Percentiles rank a stretch among this genome's conserved stretches.
Conservation (phyloP, 805 yeast species). For the Gaillardinia entomophila region DNA sequence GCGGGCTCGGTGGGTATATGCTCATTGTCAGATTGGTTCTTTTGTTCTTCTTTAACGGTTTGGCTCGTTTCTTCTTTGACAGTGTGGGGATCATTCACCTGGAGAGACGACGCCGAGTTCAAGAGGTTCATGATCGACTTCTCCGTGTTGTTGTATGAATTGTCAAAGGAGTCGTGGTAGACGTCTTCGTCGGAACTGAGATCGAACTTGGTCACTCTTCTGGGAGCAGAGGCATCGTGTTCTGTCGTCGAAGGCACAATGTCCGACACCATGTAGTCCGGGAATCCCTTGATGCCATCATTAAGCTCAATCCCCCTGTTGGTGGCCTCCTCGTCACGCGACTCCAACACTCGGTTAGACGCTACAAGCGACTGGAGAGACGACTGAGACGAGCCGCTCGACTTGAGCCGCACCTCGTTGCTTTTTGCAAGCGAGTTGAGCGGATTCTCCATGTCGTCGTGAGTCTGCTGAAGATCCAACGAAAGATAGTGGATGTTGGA, state of each 20-base stretch:
- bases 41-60: too few relatives aligned
- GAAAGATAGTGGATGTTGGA: constrained; percentile 32
- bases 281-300: constrained; percentile 39
- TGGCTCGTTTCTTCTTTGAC: too few relatives aligned
- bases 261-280: constrained; percentile 30
- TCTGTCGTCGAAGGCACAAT: constrained; percentile 18
- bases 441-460: constrained; percentile 22
- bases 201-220: neutral
- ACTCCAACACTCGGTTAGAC: constrained; percentile 19
- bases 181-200: constrained; percentile 6
- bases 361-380: constrained; percentile 31
- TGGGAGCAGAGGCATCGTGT: neutral
- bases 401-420: constrained; percentile 18
- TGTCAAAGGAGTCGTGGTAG: constrained; percentile 27
- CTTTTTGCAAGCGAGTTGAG: constrained; percentile 23
- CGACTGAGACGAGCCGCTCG: constrained; percentile 36
- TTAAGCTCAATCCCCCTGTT: constrained; percentile 26
- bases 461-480: constrained; percentile 14
- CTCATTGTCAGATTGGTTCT: too few relatives aligned
- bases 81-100: too few relatives aligned
- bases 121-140: constrained; percentile 36
- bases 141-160: constrained; percentile 29
- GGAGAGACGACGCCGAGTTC: constrained; percentile 5
- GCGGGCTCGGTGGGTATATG: too few relatives aligned
- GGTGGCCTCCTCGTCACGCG: constrained; percentile 13